Base-by-base conservation (phyloP, 2,329 filamentous ascomycete genomes). In the Colletotrichum phormii region DNA sequence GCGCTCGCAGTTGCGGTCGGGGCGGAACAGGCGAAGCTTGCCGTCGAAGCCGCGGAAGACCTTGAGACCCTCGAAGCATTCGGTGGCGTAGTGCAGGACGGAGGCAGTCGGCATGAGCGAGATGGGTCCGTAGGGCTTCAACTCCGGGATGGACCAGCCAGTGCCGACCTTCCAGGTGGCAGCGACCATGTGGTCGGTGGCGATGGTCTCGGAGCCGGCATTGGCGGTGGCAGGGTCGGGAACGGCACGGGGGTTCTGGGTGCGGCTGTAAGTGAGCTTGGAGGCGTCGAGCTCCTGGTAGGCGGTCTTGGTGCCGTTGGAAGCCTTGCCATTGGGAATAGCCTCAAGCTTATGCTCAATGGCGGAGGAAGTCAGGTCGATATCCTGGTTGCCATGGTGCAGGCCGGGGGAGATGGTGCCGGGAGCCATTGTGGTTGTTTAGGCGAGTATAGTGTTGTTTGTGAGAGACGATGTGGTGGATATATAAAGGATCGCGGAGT, bases 171-270 rank as follows among this genome's bases (percentile, higher is more conserved):
- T 90, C 94, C 95, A 97, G 66, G 85, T 84, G 24, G 87, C 92
- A 64, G 91, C 92, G 78, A 97, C 87, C 95, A 98, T 97, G 87
- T 98, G 95, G 86, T 98, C 95, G 75, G 94, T 95, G 86, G 88
- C 89, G 79, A 90, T 84, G 75, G 87, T 89, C 80, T 88, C 86
- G 73, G 78, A 75, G 75, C 85, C 87, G 63, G 86, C 69, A 76
- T 83, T 84, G 77, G 87, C 87, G 51, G 78, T 76, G 73, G 82
- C 87, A 73, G 87, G 85, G 64, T 86, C 82, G 64, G 89, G 89
- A 61, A 91, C 89, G 62, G 82, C 75, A 74, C 88, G 88, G 1
- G 87, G 89, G 67, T 79, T 82, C 57, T 82, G 80, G 68, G 87
- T 89, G 76, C 84, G 83, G 74, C 83, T 88, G 84, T 89, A 88